A percentile compares a stretch with the other conserved stretches of the same genome.
phyloP scores from a whole-genome alignment of 2,329 filamentous ascomycete species.

The Cordyceps sp. region DNA sequence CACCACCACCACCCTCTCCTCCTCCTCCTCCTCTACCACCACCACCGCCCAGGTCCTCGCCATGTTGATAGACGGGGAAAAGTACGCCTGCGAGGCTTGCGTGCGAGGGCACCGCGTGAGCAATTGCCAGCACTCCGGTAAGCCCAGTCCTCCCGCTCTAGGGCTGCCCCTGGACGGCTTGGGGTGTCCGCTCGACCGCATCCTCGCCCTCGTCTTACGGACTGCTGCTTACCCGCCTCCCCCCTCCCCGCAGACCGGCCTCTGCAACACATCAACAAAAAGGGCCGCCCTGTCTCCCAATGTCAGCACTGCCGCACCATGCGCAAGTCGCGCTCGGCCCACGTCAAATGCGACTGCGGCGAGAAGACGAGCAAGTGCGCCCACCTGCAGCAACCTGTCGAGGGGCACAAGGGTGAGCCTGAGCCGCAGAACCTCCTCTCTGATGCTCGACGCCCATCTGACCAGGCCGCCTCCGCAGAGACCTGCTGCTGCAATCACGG shows the following conservation, averaged over 20 bases:
- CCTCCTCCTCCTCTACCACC: neutral
- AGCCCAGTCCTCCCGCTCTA: slow-evolving; percentile 22
- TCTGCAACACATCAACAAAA: slow-evolving; percentile 90
- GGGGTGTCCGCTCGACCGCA: too few relatives aligned
- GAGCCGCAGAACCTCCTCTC: too few relatives aligned
- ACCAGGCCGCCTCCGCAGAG: slow-evolving; percentile 22
- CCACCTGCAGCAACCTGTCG: slow-evolving; percentile 38
- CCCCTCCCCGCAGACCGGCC: slow-evolving; percentile 55
- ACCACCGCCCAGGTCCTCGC: slow-evolving; percentile 6
- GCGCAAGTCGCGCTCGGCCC: slow-evolving; percentile 88
- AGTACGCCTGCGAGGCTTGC: slow-evolving; percentile 95
- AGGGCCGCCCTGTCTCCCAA: slow-evolving; percentile 93
- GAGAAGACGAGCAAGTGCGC: slow-evolving; percentile 67
- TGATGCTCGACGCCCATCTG: slow-evolving; percentile 3
- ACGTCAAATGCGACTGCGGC: slow-evolving; percentile 93
- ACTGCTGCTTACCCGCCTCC: slow-evolving; percentile 7
- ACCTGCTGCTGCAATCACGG: slow-evolving; percentile 58
- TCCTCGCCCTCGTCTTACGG: too few relatives aligned
- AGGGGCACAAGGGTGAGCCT: slow-evolving; percentile 41
- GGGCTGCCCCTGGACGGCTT: too few relatives aligned
- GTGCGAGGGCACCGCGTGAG: slow-evolving; percentile 96
- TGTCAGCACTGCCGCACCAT: slow-evolving; percentile 91
- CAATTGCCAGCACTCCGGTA: slow-evolving; percentile 93
- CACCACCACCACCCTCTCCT: too few relatives aligned
- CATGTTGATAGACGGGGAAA: slow-evolving; percentile 88